These are phyloP conservation scores for Fusarium nanum DNA, from an alignment of 2,329 filamentous ascomycete genomes.

Conservation along the genomic window DNA sequence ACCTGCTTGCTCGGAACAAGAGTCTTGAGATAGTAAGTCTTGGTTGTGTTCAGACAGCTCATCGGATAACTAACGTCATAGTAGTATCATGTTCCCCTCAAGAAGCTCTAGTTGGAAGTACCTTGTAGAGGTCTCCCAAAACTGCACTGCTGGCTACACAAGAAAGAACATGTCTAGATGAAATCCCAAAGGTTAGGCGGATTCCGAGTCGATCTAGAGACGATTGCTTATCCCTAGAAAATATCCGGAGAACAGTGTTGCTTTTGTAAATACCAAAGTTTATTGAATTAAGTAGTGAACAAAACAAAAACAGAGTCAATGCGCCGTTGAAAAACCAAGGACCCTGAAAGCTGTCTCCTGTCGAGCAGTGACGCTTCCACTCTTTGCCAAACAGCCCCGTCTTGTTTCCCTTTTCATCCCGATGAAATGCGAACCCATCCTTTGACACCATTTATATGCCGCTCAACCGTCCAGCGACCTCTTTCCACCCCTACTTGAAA, in stretches of 20 bases:
- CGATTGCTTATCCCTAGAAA: neutral
- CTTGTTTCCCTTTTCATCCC: constrained; percentile 43
- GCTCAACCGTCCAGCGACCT: constrained; percentile 34
- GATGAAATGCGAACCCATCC: constrained; percentile 48
- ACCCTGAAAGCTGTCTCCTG: constrained; percentile 36
- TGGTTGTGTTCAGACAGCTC: neutral
- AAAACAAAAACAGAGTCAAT: constrained; percentile 42
- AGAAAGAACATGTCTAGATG: neutral
- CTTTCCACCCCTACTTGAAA: constrained; percentile 16
- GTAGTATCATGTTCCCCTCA: constrained; percentile 48
- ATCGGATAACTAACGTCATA: constrained; percentile 10
- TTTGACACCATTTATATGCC: constrained; percentile 49
- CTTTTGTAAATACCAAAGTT: constrained; percentile 12
- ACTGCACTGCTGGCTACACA: neutral
- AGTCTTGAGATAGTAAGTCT: constrained; percentile 50
- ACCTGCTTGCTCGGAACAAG: constrained; percentile 48
- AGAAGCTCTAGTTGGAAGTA: constrained; percentile 25
- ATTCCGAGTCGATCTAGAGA: neutral
- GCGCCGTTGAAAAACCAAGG: constrained; percentile 44
- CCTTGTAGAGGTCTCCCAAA: neutral
- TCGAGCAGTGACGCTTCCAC: constrained; percentile 28
- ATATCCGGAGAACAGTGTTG: neutral
- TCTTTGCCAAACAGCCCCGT: constrained; percentile 40
- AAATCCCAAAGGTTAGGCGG: neutral
- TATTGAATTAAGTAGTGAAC: constrained; percentile 36